Evolutionary conservation across 805 yeast species (phyloP).

Genomic region (Ogataea methanolica): DNA sequence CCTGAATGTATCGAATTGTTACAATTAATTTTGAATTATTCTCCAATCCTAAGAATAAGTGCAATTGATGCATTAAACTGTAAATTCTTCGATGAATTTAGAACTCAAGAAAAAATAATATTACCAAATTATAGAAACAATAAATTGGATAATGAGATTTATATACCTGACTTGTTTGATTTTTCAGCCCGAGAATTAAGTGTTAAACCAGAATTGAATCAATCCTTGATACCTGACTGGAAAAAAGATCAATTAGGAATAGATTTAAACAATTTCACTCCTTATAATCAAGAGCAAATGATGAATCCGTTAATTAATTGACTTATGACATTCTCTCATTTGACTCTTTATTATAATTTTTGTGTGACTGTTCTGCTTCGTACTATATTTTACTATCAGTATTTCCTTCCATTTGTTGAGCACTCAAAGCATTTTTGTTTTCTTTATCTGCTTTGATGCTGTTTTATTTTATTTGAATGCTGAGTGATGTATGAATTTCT

Average conservation of each 20-base stretch:
- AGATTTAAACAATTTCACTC: constrained; percentile 35
- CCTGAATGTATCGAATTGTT: constrained; percentile 53
- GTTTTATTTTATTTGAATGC: too few relatives aligned
- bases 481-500: too few relatives aligned
- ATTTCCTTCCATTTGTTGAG: too few relatives aligned
- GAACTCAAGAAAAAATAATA: constrained; percentile 22
- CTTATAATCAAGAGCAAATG: constrained; percentile 35
- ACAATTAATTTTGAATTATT: constrained; percentile 56
- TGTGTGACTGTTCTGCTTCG: neutral
- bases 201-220: constrained; percentile 37
- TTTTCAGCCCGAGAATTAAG: constrained; percentile 49
- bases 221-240: constrained; percentile 40
- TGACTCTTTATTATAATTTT: too few relatives aligned
- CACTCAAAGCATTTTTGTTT: too few relatives aligned
- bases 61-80: constrained; percentile 51
- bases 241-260: constrained; percentile 19
- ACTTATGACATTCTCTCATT: neutral
- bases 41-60: constrained; percentile 60
- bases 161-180: constrained; percentile 47
- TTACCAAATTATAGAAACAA: constrained; percentile 37
- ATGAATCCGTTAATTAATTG: constrained; percentile 23
- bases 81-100: constrained; percentile 52
- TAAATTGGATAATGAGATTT: constrained; percentile 31
- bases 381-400: too few relatives aligned
- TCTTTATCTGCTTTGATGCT: too few relatives aligned